These are phyloP conservation scores for Podila verticillata DNA, from an alignment of 192 early-diverging fungal genomes.

Conservation along the genomic window DNA sequence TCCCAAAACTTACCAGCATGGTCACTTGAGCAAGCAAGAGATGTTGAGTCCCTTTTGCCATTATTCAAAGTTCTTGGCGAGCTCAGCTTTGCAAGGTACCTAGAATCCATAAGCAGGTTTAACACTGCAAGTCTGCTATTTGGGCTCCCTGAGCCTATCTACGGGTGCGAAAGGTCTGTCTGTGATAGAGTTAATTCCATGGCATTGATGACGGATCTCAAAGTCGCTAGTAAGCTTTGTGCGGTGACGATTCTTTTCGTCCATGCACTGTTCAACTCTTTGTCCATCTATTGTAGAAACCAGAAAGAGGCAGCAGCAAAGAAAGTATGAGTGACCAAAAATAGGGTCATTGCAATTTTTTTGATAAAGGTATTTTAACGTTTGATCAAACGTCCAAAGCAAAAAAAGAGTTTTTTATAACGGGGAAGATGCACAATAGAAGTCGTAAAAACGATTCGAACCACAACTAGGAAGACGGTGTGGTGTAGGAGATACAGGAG, in stretches of 20 bases:
- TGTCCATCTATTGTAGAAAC: constrained; percentile 11
- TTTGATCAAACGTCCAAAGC: neutral
- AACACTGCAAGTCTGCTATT: neutral
- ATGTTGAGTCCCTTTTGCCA: constrained; percentile 18
- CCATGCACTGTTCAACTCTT: constrained; percentile 20
- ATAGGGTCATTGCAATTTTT: neutral
- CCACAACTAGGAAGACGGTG: constrained; percentile 4
- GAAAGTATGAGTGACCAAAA: neutral
- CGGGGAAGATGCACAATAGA: constrained; percentile 8
- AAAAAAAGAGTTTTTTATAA: neutral
- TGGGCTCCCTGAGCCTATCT: neutral
- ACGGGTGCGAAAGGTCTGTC: constrained; percentile 7
- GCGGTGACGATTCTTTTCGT: neutral
- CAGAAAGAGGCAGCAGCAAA: neutral
- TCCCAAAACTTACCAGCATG: constrained; percentile 12
- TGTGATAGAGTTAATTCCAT: constrained; percentile 5
- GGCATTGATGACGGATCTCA: constrained; percentile 27
- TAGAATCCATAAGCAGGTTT: constrained; percentile 1
- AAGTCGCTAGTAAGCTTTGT: constrained; percentile 11
- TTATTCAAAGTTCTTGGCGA: constrained; percentile 22
- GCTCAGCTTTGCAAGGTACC: constrained; percentile 20
- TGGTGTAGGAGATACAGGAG: no score
- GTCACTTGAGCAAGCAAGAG: constrained; percentile 15
- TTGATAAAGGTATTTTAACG: neutral
- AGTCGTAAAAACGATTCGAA: neutral